Base-by-base conservation (phyloP, 139 green algal species). In the Chlorella sorokiniana region DNA sequence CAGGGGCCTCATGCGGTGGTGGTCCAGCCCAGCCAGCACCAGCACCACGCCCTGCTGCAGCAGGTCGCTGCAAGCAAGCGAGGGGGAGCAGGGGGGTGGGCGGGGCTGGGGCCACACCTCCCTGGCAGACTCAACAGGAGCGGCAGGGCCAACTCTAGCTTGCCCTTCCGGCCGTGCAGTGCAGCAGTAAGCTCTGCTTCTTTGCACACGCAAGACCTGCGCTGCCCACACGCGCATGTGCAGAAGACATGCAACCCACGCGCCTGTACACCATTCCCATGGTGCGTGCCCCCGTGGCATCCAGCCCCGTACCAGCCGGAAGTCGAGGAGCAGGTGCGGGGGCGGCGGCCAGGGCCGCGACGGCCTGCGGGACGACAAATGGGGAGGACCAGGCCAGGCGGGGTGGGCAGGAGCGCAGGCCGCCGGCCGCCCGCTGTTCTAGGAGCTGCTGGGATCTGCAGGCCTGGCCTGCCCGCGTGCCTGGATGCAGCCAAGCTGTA, bases 291-390 rank as follows among this genome's bases (percentile, higher is more conserved):
- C 84, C 84, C 29, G 78, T 82, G 52, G 78, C 64, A 29, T 88
- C 84, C 44, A 88, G 65, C 18, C 84, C 84, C 33, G 63, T 38
- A 29, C 83, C 78, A 22, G 65, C 35, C 1, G 11, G 44, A 88
- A 82, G 59, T 88, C 83, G 18, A 88, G 48, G 11, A 88, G 38
- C 27, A 88, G 48, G 61, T 82, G 61, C 68, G 27, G 83, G 83
- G 3, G 83, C 69, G 3, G 40, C 44, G 0, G 51, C 38, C 33
- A 85, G 62, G 1, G 83, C 83, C 16, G 54, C 77, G 31, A 68
- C 33, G 4, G 72, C 67, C 62, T 75, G 87, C 86, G 63, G 85
- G 71, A 89, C 61, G 45, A 92, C 33, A 67, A 91, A 91, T 51
- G 73, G 71, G 8, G 85, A 10, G n/a, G n/a, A n/a, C n/a, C n/a